A percentile compares a stretch with the other conserved stretches of the same genome.
Evolutionary conservation across 345 rosid species (phyloP).

Genomic region (Limnanthes douglasii): DNA sequence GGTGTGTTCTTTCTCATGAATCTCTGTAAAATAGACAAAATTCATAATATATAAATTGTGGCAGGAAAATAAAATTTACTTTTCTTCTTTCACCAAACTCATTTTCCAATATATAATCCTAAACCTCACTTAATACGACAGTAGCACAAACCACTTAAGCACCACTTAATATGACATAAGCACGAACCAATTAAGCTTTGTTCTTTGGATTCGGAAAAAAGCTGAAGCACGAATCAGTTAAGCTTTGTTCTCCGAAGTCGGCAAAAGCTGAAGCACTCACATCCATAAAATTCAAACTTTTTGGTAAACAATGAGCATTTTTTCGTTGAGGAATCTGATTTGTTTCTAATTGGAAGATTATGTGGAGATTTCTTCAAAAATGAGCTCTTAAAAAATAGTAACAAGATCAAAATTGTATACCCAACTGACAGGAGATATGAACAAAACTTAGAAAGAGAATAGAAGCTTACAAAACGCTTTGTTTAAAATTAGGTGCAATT

Average conservation of each 20-base stretch:
- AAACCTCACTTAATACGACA: background rate
- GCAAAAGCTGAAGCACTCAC: conserved; percentile 24
- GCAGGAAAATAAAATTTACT: background rate
- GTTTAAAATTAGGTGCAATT: no score
- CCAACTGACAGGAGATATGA: background rate
- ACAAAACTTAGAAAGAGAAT: conserved; percentile 1
- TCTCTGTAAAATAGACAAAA: conserved; percentile 18
- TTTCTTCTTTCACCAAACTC: background rate
- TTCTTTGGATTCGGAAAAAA: no score
- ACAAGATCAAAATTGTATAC: background rate
- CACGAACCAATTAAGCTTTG: no score
- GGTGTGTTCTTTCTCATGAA: conserved; percentile 31
- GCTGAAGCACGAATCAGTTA: no score
- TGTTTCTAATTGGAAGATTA: conserved; percentile 15
- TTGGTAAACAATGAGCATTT: no score
- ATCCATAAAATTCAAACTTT: no score
- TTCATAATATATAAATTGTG: background rate
- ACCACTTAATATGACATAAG: no score
- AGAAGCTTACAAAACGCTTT: conserved; percentile 16
- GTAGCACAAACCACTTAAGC: conserved; percentile 29
- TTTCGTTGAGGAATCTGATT: conserved; percentile 27
- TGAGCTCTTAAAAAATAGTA: background rate
- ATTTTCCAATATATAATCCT: background rate
- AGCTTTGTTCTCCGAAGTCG: conserved; percentile 13
- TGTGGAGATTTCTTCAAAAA: conserved; percentile 3